These are phyloP conservation scores for Epicoccum sorghinum DNA, from an alignment of 2,329 filamentous ascomycete species.

Conservation along the genomic window DNA sequence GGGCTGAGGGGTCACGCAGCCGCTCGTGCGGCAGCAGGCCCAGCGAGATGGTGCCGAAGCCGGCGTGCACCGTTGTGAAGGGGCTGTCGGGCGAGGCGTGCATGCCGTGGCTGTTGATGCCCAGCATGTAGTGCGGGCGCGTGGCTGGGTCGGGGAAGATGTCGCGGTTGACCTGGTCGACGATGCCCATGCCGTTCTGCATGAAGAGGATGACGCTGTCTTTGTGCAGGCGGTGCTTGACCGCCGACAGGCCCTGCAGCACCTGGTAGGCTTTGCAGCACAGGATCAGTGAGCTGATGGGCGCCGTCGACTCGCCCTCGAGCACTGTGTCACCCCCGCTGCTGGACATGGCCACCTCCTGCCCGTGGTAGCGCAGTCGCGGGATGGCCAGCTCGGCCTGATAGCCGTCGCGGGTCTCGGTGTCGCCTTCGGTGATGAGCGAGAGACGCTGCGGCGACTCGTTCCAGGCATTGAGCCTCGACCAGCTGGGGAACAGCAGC, in stretches of 20 bases:
- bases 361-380: slow-evolving; percentile 46
- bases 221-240: slow-evolving; percentile 70
- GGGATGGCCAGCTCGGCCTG: slow-evolving; percentile 53
- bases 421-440: slow-evolving; percentile 53
- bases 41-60: slow-evolving; percentile 64
- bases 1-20: slow-evolving; percentile 29
- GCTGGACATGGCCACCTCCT: slow-evolving; percentile 25
- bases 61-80: slow-evolving; percentile 63
- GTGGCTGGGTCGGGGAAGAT: slow-evolving; percentile 70
- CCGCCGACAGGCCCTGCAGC: slow-evolving; percentile 67
- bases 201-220: slow-evolving; percentile 76
- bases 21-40: slow-evolving; percentile 56
- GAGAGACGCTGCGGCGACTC: slow-evolving; percentile 52
- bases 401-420: slow-evolving; percentile 49
- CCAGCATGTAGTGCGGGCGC: slow-evolving; percentile 78
- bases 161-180: slow-evolving; percentile 75
- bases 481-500: slow-evolving; percentile 71
- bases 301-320: slow-evolving; percentile 47
- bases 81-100: slow-evolving; percentile 50
- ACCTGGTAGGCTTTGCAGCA: slow-evolving; percentile 76
- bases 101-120: slow-evolving; percentile 66
- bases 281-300: slow-evolving; percentile 77
- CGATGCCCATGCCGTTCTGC: slow-evolving; percentile 80
- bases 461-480: slow-evolving; percentile 55
- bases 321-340: background rate